Percentiles rank a stretch among this genome's conserved stretches.
These are phyloP conservation scores for Citrus glauca DNA, from an alignment of 345 rosid species.

Conservation along the genomic window DNA sequence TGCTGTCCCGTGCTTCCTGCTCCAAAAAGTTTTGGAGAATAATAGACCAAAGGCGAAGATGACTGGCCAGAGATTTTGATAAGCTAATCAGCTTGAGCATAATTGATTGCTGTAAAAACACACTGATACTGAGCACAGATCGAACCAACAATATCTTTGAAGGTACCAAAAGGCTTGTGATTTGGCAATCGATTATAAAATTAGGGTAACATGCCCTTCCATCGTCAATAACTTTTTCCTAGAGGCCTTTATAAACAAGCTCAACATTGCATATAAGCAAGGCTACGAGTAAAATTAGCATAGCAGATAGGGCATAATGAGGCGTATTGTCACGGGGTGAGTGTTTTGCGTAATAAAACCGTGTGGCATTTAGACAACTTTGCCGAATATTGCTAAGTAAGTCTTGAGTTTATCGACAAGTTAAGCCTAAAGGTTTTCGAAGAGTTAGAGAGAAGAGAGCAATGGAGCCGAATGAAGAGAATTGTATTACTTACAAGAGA, in stretches of 20 bases:
- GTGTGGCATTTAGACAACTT: no score
- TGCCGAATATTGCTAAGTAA: no score
- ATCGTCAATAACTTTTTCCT: not conserved
- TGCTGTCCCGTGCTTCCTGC: no score
- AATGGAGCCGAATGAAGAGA: no score
- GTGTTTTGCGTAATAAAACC: rapidly evolving
- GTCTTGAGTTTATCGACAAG: no score
- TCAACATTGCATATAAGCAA: not conserved
- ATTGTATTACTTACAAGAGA: no score
- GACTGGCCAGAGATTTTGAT: no score
- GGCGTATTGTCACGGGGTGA: not conserved
- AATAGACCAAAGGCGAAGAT: no score
- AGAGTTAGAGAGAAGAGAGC: no score
- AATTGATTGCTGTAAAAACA: not conserved
- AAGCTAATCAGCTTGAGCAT: no score
- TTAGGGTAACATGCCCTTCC: not conserved
- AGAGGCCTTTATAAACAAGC: not conserved
- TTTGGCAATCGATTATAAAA: not conserved
- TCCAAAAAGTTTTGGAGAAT: no score
- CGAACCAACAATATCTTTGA: constrained; percentile 3
- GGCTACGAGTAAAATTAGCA: constrained; percentile 4
- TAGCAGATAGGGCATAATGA: not conserved
- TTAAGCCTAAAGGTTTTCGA: no score
- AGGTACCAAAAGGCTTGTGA: not conserved
- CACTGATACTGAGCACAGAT: not conserved